These are phyloP conservation scores for Calonectria pauciramosa DNA, from an alignment of 2,329 filamentous ascomycete species.

Conservation along the genomic window DNA sequence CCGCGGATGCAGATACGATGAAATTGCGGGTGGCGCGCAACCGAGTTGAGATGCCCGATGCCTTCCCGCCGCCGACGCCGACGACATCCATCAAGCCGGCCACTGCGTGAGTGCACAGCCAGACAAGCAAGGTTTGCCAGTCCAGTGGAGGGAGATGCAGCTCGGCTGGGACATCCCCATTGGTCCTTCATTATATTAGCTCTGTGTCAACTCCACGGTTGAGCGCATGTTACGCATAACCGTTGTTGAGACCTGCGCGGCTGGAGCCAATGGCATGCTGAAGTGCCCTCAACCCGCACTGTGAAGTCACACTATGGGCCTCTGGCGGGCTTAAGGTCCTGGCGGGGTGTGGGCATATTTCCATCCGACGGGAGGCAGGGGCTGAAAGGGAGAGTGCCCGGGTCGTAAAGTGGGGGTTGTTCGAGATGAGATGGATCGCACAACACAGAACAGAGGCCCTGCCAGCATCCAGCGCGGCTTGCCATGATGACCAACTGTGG, in stretches of 20 bases:
- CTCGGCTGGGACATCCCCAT: slow-evolving; percentile 59
- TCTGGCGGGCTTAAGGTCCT: slow-evolving; percentile 32
- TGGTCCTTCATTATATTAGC: slow-evolving; percentile 61
- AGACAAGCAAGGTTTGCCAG: slow-evolving; percentile 31
- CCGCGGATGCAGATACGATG: slow-evolving; percentile 17
- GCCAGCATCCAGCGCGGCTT: not conserved
- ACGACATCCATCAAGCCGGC: slow-evolving; percentile 30
- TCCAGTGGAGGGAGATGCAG: slow-evolving; percentile 41
- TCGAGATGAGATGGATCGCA: slow-evolving; percentile 39
- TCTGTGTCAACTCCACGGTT: slow-evolving; percentile 61
- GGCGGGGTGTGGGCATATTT: slow-evolving; percentile 36
- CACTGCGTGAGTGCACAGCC: slow-evolving; percentile 31
- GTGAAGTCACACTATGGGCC: slow-evolving; percentile 28
- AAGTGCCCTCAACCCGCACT: slow-evolving; percentile 29
- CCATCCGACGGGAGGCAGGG: slow-evolving; percentile 32
- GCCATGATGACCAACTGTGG: slow-evolving; percentile 1
- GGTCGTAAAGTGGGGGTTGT: slow-evolving; percentile 23
- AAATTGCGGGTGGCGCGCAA: slow-evolving; percentile 28
- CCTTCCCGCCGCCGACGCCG: slow-evolving; percentile 5
- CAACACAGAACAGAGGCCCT: slow-evolving; percentile 8
- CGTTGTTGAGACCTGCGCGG: slow-evolving; percentile 59
- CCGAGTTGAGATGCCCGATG: slow-evolving; percentile 24
- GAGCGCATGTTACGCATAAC: slow-evolving; percentile 69
- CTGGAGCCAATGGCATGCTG: slow-evolving; percentile 55
- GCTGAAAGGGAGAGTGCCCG: slow-evolving; percentile 20